Evolutionary conservation across 1,139 yeast species (phyloP), one percentile per base, ranked within the genome.

Genomic region (Suhomyces terraborum): DNA sequence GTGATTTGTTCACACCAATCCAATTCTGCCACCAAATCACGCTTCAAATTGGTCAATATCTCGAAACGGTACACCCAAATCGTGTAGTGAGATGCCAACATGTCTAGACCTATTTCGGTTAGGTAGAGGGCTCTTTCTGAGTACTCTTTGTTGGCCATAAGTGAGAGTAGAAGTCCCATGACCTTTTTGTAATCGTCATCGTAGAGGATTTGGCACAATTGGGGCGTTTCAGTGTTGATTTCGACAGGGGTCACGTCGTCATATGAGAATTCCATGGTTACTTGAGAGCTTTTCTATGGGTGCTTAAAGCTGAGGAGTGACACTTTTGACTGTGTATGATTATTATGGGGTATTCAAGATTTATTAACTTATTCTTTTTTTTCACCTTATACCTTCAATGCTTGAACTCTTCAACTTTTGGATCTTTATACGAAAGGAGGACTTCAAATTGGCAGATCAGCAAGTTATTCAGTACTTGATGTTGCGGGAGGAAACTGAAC

Each of bases 21-120:
- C 36, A 52, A 48, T 27, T 52, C 56, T 38, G 56, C 56, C 38
- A 49, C 53, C 47, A 52, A 41, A 49, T 69, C 61, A 36, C 66
- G 58, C 13, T 64, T 49, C 50, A 80, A 53, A 47, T 58, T 53
- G 32, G 56, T 58, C 32, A 88, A 62, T 10, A 82, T 79, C 45
- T 81, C 73, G 47, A 68, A 80, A 13, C 98, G 69, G 62, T 85
- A 93, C 42, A 76, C 75, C 98, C 98, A 93, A 1, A 84, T 84
- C 0, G 96, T 85, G 59, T 93, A 93, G 62, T 91, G 97, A 0
- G 97, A 95, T 0, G 98, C 93, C 38, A 88, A 81, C 46, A 77
- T 56, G 12, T 68, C 77, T 41, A 94, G 82, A 3, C 86, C 84
- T 27, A 66, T 62, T 20, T 75, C 73, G 0, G 95, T 84, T 34